Conservation (phyloP, 2,329 filamentous ascomycete genomes). For the Fusarium sp. region DNA sequence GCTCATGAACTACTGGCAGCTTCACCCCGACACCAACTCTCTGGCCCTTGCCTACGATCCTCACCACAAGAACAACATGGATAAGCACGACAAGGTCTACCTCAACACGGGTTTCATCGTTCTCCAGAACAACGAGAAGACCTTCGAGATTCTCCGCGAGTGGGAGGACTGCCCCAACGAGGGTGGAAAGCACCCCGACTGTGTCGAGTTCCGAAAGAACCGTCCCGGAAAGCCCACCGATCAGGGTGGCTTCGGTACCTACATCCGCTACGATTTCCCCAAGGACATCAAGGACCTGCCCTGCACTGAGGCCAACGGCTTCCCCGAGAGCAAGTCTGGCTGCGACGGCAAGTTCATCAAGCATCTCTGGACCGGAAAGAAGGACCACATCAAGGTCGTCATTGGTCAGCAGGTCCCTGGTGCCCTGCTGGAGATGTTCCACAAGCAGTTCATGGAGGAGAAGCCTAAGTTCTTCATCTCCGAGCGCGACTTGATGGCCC, state of each 20-base stretch:
- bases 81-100: slow-evolving; percentile 57
- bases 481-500: slow-evolving; percentile 53
- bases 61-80: slow-evolving; percentile 54
- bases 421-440: slow-evolving; percentile 53
- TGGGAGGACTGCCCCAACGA: slow-evolving; percentile 61
- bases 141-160: slow-evolving; percentile 62
- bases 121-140: slow-evolving; percentile 63
- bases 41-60: slow-evolving; percentile 60
- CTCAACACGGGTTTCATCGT: slow-evolving; percentile 68
- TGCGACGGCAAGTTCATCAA: slow-evolving; percentile 59
- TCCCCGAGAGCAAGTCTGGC: slow-evolving; percentile 54
- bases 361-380: slow-evolving; percentile 60
- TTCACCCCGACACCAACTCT: slow-evolving; percentile 56
- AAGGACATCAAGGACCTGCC: slow-evolving; percentile 57
- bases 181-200: slow-evolving; percentile 55
- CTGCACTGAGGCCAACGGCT: slow-evolving; percentile 61
- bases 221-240: slow-evolving; percentile 56
- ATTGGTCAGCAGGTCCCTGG: slow-evolving; percentile 57
- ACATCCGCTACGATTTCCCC: slow-evolving; percentile 58
- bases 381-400: slow-evolving; percentile 56
- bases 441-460: slow-evolving; percentile 53
- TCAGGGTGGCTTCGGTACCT: slow-evolving; percentile 61
- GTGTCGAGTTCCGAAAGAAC: slow-evolving; percentile 55
- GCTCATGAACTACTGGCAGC: slow-evolving; percentile 62
- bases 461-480: slow-evolving; percentile 54